Percentiles rank a stretch among this genome's conserved stretches.
Evolutionary conservation across 805 yeast genomes (phyloP).

Genomic region (Soucietia sequanensis): DNA sequence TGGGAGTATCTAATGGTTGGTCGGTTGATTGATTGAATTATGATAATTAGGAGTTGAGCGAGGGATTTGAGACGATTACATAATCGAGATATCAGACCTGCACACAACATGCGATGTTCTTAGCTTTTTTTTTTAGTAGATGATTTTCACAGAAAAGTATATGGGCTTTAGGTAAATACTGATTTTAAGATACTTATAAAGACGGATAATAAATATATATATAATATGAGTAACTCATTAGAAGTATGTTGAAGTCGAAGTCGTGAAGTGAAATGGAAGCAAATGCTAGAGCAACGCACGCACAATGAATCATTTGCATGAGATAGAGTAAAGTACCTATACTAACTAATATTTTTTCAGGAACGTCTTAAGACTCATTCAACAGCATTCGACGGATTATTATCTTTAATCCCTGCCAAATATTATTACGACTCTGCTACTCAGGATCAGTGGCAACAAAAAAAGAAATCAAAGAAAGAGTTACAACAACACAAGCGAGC

Average conservation of each 20-base stretch:
- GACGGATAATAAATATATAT: too few relatives aligned
- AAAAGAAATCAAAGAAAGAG: constrained; percentile 70
- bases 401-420: constrained; percentile 91
- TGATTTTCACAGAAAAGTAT: too few relatives aligned
- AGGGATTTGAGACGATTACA: neutral
- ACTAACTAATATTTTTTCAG: constrained; percentile 36
- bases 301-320: too few relatives aligned
- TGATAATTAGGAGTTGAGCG: constrained; percentile 1
- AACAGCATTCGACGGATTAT: constrained; percentile 80
- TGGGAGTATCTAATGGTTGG: neutral
- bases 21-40: too few relatives aligned
- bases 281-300: too few relatives aligned
- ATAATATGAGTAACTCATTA: constrained; percentile 55
- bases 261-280: neutral
- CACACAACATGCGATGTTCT: neutral
- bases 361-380: constrained; percentile 79
- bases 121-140: constrained; percentile 6
- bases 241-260: constrained; percentile 45
- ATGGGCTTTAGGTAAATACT: neutral
- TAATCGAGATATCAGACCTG: neutral
- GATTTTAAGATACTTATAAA: too few relatives aligned
- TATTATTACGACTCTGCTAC: constrained; percentile 91
- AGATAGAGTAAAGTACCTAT: constrained; percentile 4
- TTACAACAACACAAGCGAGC: constrained; percentile 57
- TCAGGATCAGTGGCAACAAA: constrained; percentile 86